These are phyloP conservation scores for Calvatia gigantea DNA, from an alignment of 768 basidiomycete species.

Conservation along the genomic window DNA sequence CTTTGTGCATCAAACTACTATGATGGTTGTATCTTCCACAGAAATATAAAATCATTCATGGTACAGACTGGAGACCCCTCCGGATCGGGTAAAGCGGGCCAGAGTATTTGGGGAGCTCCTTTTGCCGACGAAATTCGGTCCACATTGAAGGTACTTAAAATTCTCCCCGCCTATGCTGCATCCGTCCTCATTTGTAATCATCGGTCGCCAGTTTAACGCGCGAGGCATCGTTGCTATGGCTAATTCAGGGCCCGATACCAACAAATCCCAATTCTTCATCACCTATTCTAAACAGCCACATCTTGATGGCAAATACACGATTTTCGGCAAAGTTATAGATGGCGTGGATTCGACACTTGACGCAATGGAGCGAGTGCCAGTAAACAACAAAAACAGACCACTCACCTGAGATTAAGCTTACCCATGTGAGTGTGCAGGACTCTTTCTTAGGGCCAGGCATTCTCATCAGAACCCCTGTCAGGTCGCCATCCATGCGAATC, in stretches of 20 bases:
- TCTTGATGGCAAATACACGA: conserved; percentile 92
- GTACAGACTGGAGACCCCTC: conserved; percentile 88
- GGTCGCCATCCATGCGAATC: conserved; percentile 93
- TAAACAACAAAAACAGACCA: conserved; percentile 88
- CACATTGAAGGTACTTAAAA: conserved; percentile 90
- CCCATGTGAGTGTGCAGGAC: conserved; percentile 50
- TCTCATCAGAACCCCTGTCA: conserved; percentile 25
- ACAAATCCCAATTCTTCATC: conserved; percentile 90
- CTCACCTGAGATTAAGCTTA: conserved; percentile 80
- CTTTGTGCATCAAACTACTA: conserved; percentile 89
- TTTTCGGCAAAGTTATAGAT: conserved; percentile 98
- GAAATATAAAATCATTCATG: conserved; percentile 97
- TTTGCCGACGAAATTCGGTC: conserved; percentile 92
- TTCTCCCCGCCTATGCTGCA: conserved; percentile 15
- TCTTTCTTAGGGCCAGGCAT: conserved; percentile 9
- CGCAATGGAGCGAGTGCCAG: conserved; percentile 88
- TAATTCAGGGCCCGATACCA: conserved; percentile 90
- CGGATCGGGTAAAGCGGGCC: conserved; percentile 92
- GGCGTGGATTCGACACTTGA: conserved; percentile 93
- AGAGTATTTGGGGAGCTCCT: conserved; percentile 93
- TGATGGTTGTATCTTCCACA: conserved; percentile 82
- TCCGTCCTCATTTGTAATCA: conserved; percentile 20
- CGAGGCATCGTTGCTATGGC: conserved; percentile 98
- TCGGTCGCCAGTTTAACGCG: conserved; percentile 73
- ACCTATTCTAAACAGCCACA: conserved; percentile 92